Percentiles rank a stretch among this genome's conserved stretches.
phyloP scores from a whole-genome alignment of 2,329 filamentous ascomycete genomes.

The Aspergillus sp. region DNA sequence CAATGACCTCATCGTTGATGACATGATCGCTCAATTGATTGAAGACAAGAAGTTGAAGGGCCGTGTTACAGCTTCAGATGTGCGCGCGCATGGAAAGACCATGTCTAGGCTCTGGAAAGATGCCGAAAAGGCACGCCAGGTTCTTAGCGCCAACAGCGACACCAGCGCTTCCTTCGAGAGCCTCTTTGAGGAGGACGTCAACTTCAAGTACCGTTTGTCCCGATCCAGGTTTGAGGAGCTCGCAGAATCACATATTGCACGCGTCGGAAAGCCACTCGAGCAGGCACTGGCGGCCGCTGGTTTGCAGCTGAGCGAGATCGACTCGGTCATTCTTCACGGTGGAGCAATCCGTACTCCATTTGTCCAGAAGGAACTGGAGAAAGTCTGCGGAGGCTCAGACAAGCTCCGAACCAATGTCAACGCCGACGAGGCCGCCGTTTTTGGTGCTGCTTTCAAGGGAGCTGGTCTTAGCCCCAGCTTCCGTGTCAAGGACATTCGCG shows the following conservation, averaged over 20 bases:
- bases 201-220: slow-evolving; percentile 88
- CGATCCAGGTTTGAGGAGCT: slow-evolving; percentile 82
- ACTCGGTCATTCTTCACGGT: slow-evolving; percentile 91
- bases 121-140: slow-evolving; percentile 81
- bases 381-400: slow-evolving; percentile 68
- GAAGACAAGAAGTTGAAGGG: slow-evolving; percentile 62
- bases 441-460: slow-evolving; percentile 92
- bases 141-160: slow-evolving; percentile 90
- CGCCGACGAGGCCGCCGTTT: slow-evolving; percentile 93
- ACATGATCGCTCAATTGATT: slow-evolving; percentile 82
- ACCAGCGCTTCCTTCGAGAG: slow-evolving; percentile 82
- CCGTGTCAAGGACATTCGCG: slow-evolving; percentile 94
- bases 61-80: slow-evolving; percentile 44
- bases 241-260: slow-evolving; percentile 67
- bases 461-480: slow-evolving; percentile 92
- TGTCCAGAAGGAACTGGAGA: slow-evolving; percentile 86
- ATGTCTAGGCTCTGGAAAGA: slow-evolving; percentile 93
- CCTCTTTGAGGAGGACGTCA: slow-evolving; percentile 81
- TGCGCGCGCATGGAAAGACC: slow-evolving; percentile 76
- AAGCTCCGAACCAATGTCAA: slow-evolving; percentile 95
- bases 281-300: slow-evolving; percentile 75
- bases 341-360: slow-evolving; percentile 90
- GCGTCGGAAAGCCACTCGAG: slow-evolving; percentile 71
- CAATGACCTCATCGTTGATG: slow-evolving; percentile 84
- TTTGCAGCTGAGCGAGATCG: slow-evolving; percentile 74